These are phyloP conservation scores for Phytophthora sp. DNA, from an alignment of 352 stramenopile genomes.

Conservation along the genomic window DNA sequence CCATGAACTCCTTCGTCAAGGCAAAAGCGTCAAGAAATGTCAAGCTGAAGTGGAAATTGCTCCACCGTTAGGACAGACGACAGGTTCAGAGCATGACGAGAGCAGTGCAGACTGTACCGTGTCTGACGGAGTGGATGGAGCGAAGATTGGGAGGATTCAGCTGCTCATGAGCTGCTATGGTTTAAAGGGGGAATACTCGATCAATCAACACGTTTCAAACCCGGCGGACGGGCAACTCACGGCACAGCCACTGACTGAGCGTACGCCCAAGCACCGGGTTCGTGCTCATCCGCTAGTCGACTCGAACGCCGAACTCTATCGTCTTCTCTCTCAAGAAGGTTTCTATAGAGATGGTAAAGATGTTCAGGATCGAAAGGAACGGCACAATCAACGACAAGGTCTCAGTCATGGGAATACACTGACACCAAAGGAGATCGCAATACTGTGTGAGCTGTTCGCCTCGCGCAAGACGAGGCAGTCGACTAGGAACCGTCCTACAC, in stretches of 20 bases:
- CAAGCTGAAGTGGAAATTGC: constrained; percentile 80
- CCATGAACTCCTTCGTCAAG: constrained; percentile 90
- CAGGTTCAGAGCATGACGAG: constrained; percentile 14
- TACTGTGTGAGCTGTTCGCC: constrained; percentile 69
- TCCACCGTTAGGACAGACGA: constrained; percentile 36
- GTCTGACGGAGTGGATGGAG: constrained; percentile 1
- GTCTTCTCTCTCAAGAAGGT: constrained; percentile 63
- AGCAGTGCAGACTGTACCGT: constrained; percentile 16
- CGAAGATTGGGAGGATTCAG: constrained; percentile 66
- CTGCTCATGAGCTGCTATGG: constrained; percentile 91
- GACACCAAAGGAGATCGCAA: constrained; percentile 59
- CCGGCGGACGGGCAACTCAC: not conserved
- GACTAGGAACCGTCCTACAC: constrained; percentile 25
- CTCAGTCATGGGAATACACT: constrained; percentile 55
- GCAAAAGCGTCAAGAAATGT: constrained; percentile 89
- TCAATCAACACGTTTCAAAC: constrained; percentile 22
- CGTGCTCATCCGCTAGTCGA: constrained; percentile 76
- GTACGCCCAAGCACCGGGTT: constrained; percentile 65
- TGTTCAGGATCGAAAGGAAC: not conserved
- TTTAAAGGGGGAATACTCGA: constrained; percentile 53
- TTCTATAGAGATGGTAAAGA: constrained; percentile 50
- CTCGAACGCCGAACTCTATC: constrained; percentile 71
- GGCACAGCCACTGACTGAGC: not conserved
- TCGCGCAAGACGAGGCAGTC: constrained; percentile 28
- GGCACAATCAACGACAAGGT: constrained; percentile 30